Conservation (phyloP, 768 basidiomycete genomes). For the Lentinus brumalis region DNA sequence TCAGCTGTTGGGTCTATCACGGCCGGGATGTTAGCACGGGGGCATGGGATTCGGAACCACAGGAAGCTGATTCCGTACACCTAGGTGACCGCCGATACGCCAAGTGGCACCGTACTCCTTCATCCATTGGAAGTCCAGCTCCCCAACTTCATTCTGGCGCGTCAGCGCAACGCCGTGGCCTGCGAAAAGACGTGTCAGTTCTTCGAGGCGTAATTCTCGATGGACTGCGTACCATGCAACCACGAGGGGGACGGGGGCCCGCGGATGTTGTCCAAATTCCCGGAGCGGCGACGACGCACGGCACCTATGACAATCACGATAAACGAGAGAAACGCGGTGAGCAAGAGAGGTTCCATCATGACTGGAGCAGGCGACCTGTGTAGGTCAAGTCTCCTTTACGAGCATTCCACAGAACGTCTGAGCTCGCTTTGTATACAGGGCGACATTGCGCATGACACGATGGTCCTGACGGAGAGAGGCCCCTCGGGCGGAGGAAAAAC, state of each 20-base stretch:
- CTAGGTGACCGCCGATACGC: neutral
- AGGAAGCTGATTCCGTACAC: neutral
- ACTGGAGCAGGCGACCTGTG: neutral
- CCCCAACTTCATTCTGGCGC: neutral
- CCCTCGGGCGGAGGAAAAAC: no score
- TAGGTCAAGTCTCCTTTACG: neutral
- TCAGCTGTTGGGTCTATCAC: neutral
- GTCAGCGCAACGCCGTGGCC: neutral
- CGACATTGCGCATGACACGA: no score
- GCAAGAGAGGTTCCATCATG: neutral
- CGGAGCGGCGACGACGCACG: neutral
- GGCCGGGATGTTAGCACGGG: neutral
- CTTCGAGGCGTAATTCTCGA: neutral
- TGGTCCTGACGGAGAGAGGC: no score
- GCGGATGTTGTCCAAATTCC: neutral
- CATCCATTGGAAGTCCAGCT: slow-evolving; percentile 1
- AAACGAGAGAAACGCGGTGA: neutral
- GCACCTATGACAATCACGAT: neutral
- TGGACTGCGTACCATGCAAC: neutral
- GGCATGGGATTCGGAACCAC: neutral
- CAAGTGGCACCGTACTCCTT: slow-evolving; percentile 1
- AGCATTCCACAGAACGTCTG: no score
- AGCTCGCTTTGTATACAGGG: neutral
- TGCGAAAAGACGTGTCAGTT: neutral
- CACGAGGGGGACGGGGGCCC: neutral